Conservation (phyloP, 192 early-diverging fungal genomes). For the Diversispora eburnea region DNA sequence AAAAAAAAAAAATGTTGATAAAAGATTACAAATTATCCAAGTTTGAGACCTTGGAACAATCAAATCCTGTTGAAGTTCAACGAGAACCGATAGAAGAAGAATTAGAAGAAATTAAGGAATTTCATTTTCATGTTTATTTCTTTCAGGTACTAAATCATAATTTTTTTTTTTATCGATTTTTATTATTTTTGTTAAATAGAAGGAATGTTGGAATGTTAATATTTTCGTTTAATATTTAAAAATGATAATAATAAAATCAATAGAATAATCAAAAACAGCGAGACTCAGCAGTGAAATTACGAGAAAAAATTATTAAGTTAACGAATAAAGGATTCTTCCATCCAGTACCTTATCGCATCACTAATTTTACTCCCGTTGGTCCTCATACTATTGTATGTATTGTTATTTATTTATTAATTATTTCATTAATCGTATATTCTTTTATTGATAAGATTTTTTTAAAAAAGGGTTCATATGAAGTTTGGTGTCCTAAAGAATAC, state of each 20-base stretch:
- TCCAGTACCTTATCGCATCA: constrained; percentile 44
- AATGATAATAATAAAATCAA: background rate
- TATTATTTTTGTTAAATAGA: no score
- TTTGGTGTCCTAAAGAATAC: constrained; percentile 60
- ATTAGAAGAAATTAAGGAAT: constrained; percentile 56
- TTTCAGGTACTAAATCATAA: constrained; percentile 27
- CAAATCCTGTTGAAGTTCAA: background rate
- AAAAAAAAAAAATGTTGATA: background rate
- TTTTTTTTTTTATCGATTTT: no score
- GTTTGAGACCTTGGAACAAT: no score
- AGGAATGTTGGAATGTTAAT: background rate
- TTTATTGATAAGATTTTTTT: background rate
- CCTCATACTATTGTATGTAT: constrained; percentile 54
- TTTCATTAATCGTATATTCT: background rate
- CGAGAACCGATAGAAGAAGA: background rate
- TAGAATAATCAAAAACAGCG: constrained; percentile 43
- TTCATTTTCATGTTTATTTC: constrained; percentile 68
- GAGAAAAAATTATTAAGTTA: constrained; percentile 43
- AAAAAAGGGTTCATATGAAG: constrained; percentile 48
- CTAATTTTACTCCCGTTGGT: constrained; percentile 46
- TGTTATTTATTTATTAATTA: background rate
- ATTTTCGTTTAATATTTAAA: background rate
- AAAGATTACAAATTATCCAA: background rate
- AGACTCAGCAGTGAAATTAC: constrained; percentile 34
- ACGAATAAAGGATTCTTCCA: constrained; percentile 50